Evolutionary conservation across 352 stramenopile species (phyloP).

Genomic region (Globisporangium viniferum): DNA sequence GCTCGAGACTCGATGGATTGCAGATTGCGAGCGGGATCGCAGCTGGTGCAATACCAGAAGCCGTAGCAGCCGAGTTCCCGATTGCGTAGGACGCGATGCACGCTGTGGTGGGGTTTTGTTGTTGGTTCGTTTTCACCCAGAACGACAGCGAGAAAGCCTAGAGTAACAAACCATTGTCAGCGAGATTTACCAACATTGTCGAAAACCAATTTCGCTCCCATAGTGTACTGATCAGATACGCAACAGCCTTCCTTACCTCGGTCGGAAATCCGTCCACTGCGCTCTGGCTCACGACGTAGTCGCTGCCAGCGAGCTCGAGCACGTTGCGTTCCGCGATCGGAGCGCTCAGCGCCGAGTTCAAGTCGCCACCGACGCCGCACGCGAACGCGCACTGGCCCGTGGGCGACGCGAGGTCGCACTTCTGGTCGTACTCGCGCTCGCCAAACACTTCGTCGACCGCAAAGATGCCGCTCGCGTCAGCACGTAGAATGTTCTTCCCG

Average conservation of each 20-base stretch:
- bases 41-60: neutral
- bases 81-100: slow-evolving; percentile 53
- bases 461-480: slow-evolving; percentile 56
- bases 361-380: slow-evolving; percentile 43
- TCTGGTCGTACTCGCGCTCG: slow-evolving; percentile 60
- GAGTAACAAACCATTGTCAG: no score
- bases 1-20: slow-evolving; percentile 55
- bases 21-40: slow-evolving; percentile 47
- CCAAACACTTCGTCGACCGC: slow-evolving; percentile 56
- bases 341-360: slow-evolving; percentile 19
- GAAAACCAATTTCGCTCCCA: neutral
- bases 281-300: slow-evolving; percentile 39
- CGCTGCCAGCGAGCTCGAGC: slow-evolving; percentile 31
- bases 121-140: slow-evolving; percentile 54
- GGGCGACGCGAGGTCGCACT: slow-evolving; percentile 56
- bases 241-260: slow-evolving; percentile 21
- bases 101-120: slow-evolving; percentile 18
- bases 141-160: slow-evolving; percentile 58
- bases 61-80: neutral
- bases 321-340: slow-evolving; percentile 25
- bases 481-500: slow-evolving; percentile 31
- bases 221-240: neutral
- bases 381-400: slow-evolving; percentile 46
- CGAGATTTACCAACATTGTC: neutral
- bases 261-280: slow-evolving; percentile 38